These are phyloP conservation scores for Alternaria gaisen DNA, from an alignment of 2,329 filamentous ascomycete species.

Conservation along the genomic window DNA sequence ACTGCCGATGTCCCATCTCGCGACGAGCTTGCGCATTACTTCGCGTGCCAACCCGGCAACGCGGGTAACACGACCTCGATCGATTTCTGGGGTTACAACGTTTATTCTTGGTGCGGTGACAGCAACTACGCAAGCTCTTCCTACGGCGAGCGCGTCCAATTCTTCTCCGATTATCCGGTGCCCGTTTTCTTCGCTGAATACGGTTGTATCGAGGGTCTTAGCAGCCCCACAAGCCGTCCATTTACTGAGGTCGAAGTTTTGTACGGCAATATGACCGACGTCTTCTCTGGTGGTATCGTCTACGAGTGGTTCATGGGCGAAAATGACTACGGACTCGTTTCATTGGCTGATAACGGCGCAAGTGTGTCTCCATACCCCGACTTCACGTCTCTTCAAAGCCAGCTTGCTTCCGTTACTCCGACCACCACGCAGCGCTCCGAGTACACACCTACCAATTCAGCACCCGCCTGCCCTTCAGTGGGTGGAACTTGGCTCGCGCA, in stretches of 20 bases:
- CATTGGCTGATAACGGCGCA: slow-evolving; percentile 62
- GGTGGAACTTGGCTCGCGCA: slow-evolving; percentile 73
- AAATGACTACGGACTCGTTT: slow-evolving; percentile 88
- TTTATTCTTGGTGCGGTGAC: slow-evolving; percentile 97
- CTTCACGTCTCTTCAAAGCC: slow-evolving; percentile 74
- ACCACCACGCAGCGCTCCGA: slow-evolving; percentile 68
- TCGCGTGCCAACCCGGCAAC: slow-evolving; percentile 77
- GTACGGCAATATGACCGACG: slow-evolving; percentile 83
- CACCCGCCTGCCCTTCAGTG: slow-evolving; percentile 75
- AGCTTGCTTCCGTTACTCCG: slow-evolving; percentile 73
- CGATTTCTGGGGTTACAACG: slow-evolving; percentile 99
- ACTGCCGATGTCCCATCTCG: slow-evolving; percentile 93
- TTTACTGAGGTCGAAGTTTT: slow-evolving; percentile 87
- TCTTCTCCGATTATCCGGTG: slow-evolving; percentile 88
- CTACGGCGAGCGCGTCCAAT: slow-evolving; percentile 81
- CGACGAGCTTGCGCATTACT: slow-evolving; percentile 84
- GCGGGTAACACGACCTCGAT: slow-evolving; percentile 66
- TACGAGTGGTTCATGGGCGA: slow-evolving; percentile 97
- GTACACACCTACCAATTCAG: slow-evolving; percentile 77
- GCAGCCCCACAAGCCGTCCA: slow-evolving; percentile 66
- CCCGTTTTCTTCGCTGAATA: slow-evolving; percentile 99
- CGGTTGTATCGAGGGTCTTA: slow-evolving; percentile 75
- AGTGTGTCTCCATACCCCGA: slow-evolving; percentile 73
- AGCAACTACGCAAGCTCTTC: slow-evolving; percentile 79
- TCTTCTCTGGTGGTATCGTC: slow-evolving; percentile 95